These are phyloP conservation scores for Volvox carteri DNA, from an alignment of 163 green algal genomes.

Conservation along the genomic window DNA sequence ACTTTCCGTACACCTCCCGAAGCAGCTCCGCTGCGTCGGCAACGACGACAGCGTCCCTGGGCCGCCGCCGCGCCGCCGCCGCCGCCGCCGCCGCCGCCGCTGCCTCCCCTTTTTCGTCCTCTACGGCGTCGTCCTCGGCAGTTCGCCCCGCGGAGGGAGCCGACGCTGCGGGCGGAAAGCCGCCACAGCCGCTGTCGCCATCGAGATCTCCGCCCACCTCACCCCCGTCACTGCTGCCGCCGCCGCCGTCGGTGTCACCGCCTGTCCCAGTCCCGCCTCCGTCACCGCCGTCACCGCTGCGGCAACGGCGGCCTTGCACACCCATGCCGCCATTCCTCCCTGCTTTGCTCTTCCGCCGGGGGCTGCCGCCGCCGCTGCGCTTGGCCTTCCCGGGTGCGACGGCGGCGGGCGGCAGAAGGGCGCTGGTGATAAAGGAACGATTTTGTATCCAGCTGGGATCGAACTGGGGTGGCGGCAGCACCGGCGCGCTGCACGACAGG, in stretches of 20 bases:
- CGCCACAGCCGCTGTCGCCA: neutral
- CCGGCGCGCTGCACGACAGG: slow-evolving; percentile 17
- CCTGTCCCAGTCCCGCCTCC: neutral
- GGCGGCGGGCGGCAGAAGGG: neutral
- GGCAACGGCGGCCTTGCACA: neutral
- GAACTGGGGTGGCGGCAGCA: neutral
- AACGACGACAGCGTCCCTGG: neutral
- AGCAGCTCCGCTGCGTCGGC: slow-evolving; percentile 27
- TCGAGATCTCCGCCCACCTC: neutral
- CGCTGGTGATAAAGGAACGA: slow-evolving; percentile 44
- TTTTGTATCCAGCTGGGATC: slow-evolving; percentile 41
- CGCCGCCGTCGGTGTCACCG: neutral
- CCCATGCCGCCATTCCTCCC: neutral
- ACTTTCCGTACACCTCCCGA: slow-evolving; percentile 5
- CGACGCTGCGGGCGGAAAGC: neutral
- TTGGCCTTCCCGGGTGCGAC: neutral
- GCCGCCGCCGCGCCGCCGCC: neutral
- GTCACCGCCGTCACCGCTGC: neutral
- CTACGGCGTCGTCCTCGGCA: neutral
- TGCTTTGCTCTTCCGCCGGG: neutral
- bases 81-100: neutral
- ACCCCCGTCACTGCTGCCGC: neutral
- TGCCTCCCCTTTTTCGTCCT: neutral
- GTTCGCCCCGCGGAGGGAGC: neutral
- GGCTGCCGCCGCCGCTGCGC: neutral